Conservation (phyloP, 2,329 filamentous ascomycete species). For the Apiospora rasikravindrae region DNA sequence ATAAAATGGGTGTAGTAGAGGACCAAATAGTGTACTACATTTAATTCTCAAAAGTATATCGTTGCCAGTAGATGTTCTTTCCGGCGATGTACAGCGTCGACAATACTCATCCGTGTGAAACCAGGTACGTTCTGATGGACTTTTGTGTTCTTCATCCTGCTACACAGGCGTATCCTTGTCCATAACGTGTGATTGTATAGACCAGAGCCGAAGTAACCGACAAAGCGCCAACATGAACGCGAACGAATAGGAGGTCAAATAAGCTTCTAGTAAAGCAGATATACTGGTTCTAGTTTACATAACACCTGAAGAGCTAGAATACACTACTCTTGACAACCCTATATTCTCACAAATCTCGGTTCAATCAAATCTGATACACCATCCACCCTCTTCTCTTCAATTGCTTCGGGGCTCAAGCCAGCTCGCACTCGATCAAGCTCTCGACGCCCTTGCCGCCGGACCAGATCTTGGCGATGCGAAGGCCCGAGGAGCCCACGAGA, state of each 20-base stretch:
- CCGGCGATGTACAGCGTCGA: too few relatives aligned
- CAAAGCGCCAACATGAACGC: too few relatives aligned
- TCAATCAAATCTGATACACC: background rate
- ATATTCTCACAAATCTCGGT: background rate
- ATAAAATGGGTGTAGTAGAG: too few relatives aligned
- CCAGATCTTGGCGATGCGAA: conserved; percentile 13
- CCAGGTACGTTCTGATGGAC: too few relatives aligned
- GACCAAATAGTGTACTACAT: background rate
- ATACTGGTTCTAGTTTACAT: background rate
- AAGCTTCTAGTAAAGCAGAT: background rate
- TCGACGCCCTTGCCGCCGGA: background rate
- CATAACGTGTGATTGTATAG: too few relatives aligned
- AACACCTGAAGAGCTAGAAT: background rate
- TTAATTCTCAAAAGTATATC: too few relatives aligned
- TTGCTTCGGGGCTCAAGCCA: background rate
- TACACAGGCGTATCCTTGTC: too few relatives aligned
- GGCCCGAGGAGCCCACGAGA: background rate
- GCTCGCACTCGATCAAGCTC: conserved; percentile 21
- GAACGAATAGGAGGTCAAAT: background rate
- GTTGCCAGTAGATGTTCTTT: too few relatives aligned
- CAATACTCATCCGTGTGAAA: too few relatives aligned
- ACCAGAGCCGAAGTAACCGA: too few relatives aligned
- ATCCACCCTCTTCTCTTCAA: too few relatives aligned
- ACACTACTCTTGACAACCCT: background rate
- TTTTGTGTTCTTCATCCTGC: too few relatives aligned